Base-by-base conservation (phyloP, 495 filamentous ascomycete species). In the Pyrenopolyporus hunteri region DNA sequence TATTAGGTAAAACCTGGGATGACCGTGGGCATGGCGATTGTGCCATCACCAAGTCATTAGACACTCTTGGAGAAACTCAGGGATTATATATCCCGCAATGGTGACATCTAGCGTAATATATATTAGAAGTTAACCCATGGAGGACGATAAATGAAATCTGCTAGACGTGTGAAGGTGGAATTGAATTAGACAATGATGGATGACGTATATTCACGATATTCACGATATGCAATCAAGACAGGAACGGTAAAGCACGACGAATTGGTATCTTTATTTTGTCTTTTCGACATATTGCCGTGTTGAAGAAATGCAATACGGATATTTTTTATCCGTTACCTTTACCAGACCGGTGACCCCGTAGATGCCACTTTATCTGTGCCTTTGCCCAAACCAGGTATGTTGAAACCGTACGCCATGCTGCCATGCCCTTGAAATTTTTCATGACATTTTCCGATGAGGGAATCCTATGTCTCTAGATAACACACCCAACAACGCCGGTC, bases 371-470 rank as follows among this genome's bases (percentile, higher is more conserved):
- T 57, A 32, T 53, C 26, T 54, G 58, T 52, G 57, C 52, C 57
- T 58, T 56, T 58, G 53, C 46, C 58, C 28, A 67, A 67, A 64
- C 66, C 63, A 65, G 69, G 69, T 71, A 71, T 71, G 69, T 71
- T 71, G 69, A 71, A 71, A 71, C 69, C 69, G 69, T 71, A 71
- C 69, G 69, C 69, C 69, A 69, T 71, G 69, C 69, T 71, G 60
- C 66, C 66, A 60, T 67, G 69, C 66, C 63, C 69, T 39, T 47
- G 4, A 45, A 66, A 64, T 57, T 71, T 67, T 67, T 71, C 59
- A 67, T 64, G 69, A 71, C 69, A 71, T 71, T 65, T 65, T 71
- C 69, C 69, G 69, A 71, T 71, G 69, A 71, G 69, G 69, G 69
- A 71, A 71, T 64, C 69, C 46, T 69, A 67, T 71, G 69, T 71